Conservation (phyloP, 139 green algal species). For the Picochlorum sp. region DNA sequence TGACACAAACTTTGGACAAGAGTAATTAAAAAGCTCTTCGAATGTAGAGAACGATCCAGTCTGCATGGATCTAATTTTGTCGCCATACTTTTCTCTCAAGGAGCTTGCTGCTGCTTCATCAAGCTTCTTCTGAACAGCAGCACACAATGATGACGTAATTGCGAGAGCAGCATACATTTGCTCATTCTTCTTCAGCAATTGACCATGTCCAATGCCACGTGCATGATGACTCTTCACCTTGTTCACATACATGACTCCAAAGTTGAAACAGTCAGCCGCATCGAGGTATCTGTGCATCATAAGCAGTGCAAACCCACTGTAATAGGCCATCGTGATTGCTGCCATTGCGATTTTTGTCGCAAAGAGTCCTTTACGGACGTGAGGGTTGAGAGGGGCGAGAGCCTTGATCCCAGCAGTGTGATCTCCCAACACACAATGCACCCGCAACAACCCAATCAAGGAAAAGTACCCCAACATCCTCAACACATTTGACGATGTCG, state of each 20-base stretch:
- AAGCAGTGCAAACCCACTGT: conserved; percentile 85
- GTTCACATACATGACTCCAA: conserved; percentile 75
- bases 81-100: conserved; percentile 55
- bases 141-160: conserved; percentile 70
- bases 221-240: conserved; percentile 52
- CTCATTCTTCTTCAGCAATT: conserved; percentile 98
- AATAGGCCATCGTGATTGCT: conserved; percentile 93
- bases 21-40: conserved; percentile 91
- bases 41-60: conserved; percentile 44
- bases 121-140: conserved; percentile 42
- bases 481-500: conserved; percentile 84
- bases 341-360: conserved; percentile 62
- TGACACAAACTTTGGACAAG: conserved; percentile 95
- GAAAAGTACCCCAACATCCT: conserved; percentile 92
- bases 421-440: conserved; percentile 89
- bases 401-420: conserved; percentile 67
- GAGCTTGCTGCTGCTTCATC: conserved; percentile 64
- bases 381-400: conserved; percentile 42
- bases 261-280: conserved; percentile 80
- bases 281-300: conserved; percentile 84
- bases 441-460: conserved; percentile 79
- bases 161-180: conserved; percentile 94
- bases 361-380: conserved; percentile 55
- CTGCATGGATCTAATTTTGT: conserved; percentile 72
- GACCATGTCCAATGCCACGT: conserved; percentile 54